These are phyloP conservation scores for Eucalyptus viminalis DNA, from an alignment of 345 rosid genomes.

Conservation along the genomic window DNA sequence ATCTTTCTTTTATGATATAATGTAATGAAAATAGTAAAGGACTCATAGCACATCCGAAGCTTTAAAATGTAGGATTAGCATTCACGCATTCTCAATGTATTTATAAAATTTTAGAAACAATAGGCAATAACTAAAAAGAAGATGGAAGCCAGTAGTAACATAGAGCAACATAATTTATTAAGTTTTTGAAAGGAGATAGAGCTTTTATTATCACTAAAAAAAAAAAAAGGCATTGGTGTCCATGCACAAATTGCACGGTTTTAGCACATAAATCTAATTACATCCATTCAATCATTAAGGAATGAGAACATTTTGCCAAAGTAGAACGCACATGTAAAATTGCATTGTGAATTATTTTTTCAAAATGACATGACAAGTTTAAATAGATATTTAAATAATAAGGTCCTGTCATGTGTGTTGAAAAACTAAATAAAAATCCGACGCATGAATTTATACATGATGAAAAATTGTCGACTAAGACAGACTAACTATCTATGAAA, in stretches of 20 bases:
- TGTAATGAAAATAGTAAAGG: background rate
- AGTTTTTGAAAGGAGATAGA: background rate
- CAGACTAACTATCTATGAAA: constrained; percentile 13
- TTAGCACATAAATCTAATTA: background rate
- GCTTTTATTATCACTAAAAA: background rate
- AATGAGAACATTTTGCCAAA: too few species aligned
- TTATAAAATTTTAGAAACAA: too few species aligned
- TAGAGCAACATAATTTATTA: too few species aligned
- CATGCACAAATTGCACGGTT: background rate
- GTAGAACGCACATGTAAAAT: background rate
- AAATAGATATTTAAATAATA: too few species aligned
- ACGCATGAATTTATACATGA: too few species aligned
- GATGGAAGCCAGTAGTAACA: too few species aligned
- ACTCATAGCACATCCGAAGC: background rate
- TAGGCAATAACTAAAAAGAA: too few species aligned
- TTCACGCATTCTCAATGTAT: too few species aligned
- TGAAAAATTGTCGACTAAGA: background rate
- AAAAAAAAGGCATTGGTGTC: background rate
- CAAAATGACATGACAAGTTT: background rate
- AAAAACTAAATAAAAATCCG: background rate
- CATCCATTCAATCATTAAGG: background rate
- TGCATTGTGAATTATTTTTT: background rate
- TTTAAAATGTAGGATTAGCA: too few species aligned
- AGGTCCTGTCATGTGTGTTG: background rate
- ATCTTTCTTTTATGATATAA: background rate